Evolutionary conservation across 352 stramenopile species (phyloP), one percentile per base, ranked within the genome.

Genomic region (Phytophthora tentaculata): DNA sequence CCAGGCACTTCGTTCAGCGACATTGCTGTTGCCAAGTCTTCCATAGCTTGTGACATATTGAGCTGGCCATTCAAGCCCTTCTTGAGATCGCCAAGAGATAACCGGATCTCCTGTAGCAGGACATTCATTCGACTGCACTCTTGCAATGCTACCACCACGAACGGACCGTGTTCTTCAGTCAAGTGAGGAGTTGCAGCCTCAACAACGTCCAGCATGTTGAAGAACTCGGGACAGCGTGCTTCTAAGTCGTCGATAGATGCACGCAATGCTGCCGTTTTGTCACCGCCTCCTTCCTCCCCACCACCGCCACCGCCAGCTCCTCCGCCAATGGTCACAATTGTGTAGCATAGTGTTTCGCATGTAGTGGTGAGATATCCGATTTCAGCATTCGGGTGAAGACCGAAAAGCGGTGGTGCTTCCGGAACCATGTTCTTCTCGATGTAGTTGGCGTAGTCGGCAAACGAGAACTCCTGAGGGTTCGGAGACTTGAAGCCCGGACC

Each of bases 11-110:
- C 84, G 74, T 98, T 98, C 19, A 98, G 78, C 10, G 75, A 72
- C 65, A 98, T 96, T 9, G 95, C 94, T 32, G 80, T 97, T 22
- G 88, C 89, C 28, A 98, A 81, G 67, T 98, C 95, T 65, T 98
- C 95, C 93, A 98, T 98, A 7, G 89, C 76, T 59, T 97, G 89
- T 13, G 90, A 97, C 92, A 98, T 98, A 84, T 98, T 98, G 13
- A 98, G 81, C 66, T 98, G 92, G 2, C 95, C 96, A 58, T 98
- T 98, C 3, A 99, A 77, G 29, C 95, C 96, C 62, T 99, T 99
- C 67, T 99, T 97, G 43, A 99, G 76, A 52, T 99, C 96, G 1
- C 89, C 74, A 9, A 99, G 77, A 3, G 94, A 98, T 32, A 88
- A 79, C 20, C 87, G 84, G 61, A 99, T 98, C 67, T 98, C 92